phyloP scores from a whole-genome alignment of 31 red algal species.

The Endocladia muricata region DNA sequence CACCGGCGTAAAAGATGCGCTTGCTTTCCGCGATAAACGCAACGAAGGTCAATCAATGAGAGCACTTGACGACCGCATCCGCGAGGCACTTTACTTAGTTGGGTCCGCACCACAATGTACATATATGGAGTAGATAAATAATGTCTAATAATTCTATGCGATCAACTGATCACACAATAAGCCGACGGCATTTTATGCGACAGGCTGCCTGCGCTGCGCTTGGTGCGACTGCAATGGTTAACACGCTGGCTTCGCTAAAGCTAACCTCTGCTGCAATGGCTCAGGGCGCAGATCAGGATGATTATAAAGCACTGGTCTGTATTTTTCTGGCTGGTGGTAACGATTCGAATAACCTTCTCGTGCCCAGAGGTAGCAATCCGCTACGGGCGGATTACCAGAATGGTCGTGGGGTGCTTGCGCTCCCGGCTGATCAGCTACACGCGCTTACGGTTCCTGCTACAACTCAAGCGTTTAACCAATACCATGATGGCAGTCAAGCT shows the following conservation, averaged over 20 bases:
- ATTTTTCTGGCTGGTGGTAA: slow-evolving; percentile 4
- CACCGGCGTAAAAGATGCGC: not conserved
- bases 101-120: not conserved
- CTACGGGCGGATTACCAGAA: no score
- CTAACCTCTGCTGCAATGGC: slow-evolving; percentile 4
- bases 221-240: not conserved
- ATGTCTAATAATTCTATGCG: not conserved
- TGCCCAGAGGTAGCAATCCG: no score
- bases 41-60: not conserved
- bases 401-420: not conserved
- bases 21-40: not conserved
- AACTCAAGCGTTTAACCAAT: not conserved
- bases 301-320: slow-evolving; percentile 4
- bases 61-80: not conserved
- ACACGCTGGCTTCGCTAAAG: not conserved
- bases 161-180: not conserved
- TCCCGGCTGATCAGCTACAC: not conserved
- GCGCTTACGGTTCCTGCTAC: not conserved
- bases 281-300: not conserved
- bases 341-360: no score
- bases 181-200: slow-evolving; percentile 8
- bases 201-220: slow-evolving; percentile 1
- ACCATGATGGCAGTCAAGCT: not conserved
- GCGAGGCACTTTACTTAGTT: not conserved
- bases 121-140: not conserved